Percentiles rank a stretch among this genome's conserved stretches.
Conservation (phyloP, 495 filamentous ascomycete genomes). For the Hyphodiscus hymeniophilus region DNA sequence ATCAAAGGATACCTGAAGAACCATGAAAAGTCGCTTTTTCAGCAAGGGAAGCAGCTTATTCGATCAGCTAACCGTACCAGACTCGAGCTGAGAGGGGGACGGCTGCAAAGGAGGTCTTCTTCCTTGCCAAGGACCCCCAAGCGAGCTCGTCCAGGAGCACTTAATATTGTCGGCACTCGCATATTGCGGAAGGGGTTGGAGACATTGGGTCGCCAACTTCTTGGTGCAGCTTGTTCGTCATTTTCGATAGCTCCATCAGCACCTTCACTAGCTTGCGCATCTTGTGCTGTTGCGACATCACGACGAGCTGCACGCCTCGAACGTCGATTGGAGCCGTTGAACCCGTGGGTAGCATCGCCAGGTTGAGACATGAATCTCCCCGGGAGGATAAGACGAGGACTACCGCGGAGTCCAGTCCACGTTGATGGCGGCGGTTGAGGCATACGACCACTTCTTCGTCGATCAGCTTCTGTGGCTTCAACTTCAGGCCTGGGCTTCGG, state of each 20-base stretch:
- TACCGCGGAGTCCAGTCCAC: conserved; percentile 21
- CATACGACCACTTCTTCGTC: conserved; percentile 14
- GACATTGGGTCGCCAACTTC: conserved; percentile 13
- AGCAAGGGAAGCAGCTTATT: conserved; percentile 17
- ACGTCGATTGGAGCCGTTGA: conserved; percentile 1
- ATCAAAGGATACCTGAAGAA: conserved; percentile 3
- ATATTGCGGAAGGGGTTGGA: conserved; percentile 15
- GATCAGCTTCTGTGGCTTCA: conserved; percentile 23
- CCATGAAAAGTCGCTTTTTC: conserved; percentile 1
- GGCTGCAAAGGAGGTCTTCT: conserved; percentile 1
- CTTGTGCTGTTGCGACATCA: background rate
- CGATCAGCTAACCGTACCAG: conserved; percentile 25
- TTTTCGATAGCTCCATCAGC: background rate
- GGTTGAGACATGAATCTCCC: conserved; percentile 8
- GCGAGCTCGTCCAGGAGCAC: conserved; percentile 21
- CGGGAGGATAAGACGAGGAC: conserved; percentile 17
- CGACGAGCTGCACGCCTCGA: background rate
- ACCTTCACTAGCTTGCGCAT: background rate
- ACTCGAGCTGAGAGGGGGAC: conserved; percentile 33
- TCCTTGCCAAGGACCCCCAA: too few species aligned
- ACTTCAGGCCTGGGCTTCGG: conserved; percentile 36
- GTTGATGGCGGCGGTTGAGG: conserved; percentile 14
- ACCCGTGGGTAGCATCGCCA: background rate
- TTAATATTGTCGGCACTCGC: conserved; percentile 9
- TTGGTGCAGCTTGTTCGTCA: conserved; percentile 2